These are phyloP conservation scores for Leavenworthia alabamica DNA, from an alignment of 345 rosid genomes.

Conservation along the genomic window DNA sequence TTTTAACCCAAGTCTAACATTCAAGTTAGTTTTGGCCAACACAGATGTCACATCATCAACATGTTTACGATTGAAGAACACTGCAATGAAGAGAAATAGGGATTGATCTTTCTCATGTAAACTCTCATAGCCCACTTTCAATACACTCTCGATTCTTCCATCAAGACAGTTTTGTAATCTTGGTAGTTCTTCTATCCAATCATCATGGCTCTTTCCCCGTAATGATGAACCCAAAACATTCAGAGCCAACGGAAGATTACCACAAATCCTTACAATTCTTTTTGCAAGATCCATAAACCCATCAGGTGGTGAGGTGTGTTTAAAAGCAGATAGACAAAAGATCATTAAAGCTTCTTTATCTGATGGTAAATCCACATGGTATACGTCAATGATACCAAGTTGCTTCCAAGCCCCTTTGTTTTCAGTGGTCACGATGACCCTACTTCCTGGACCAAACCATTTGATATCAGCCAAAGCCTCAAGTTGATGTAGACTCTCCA, in stretches of 20 bases:
- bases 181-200: background rate
- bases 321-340: background rate
- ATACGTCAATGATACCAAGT: background rate
- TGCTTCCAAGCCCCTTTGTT: background rate
- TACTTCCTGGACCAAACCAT: background rate
- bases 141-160: background rate
- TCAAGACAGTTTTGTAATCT: background rate
- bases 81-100: conserved; percentile 27
- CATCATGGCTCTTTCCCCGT: background rate
- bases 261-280: background rate
- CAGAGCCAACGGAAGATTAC: background rate
- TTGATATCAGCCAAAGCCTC: background rate
- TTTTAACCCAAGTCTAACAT: background rate
- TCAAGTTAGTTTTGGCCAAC: background rate
- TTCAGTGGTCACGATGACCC: background rate
- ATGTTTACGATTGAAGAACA: background rate
- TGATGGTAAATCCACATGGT: background rate
- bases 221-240: background rate
- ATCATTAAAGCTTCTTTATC: background rate
- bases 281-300: background rate
- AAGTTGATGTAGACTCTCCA: background rate
- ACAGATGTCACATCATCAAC: background rate
- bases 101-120: conserved; percentile 5
- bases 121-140: conserved; percentile 20
- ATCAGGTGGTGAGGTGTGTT: background rate